Conservation (phyloP, 2,329 filamentous ascomycete genomes). For the Daldinia eschscholtzii region DNA sequence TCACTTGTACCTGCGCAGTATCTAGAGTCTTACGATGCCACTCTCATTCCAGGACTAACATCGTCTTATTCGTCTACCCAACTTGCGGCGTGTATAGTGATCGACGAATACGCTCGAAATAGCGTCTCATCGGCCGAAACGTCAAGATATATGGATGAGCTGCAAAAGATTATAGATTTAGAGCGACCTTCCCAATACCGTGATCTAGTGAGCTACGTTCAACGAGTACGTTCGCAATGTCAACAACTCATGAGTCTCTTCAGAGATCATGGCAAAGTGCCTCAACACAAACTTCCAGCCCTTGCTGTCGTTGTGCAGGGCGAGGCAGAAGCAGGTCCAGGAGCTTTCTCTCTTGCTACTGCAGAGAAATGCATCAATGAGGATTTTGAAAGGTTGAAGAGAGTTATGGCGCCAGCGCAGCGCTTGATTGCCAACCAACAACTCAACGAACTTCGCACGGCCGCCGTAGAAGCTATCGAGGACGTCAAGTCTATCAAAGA, state of each 20-base stretch:
- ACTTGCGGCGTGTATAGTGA: conserved; percentile 82
- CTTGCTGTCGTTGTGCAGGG: conserved; percentile 95
- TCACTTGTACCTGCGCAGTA: conserved; percentile 76
- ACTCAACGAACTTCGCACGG: conserved; percentile 80
- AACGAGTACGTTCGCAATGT: conserved; percentile 91
- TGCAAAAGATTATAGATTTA: conserved; percentile 82
- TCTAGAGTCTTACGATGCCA: conserved; percentile 73
- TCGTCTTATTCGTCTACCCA: conserved; percentile 88
- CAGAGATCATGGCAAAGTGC: conserved; percentile 87
- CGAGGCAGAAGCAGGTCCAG: conserved; percentile 89
- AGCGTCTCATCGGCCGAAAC: conserved; percentile 62
- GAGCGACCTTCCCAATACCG: conserved; percentile 87
- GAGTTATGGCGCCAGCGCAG: conserved; percentile 87
- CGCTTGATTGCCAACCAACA: conserved; percentile 85
- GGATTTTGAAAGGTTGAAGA: conserved; percentile 91
- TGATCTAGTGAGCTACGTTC: conserved; percentile 90
- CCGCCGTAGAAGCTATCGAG: conserved; percentile 77
- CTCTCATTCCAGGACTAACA: conserved; percentile 73
- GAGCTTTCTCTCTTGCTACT: conserved; percentile 87
- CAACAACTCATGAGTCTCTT: conserved; percentile 91
- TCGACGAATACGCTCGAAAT: conserved; percentile 87
- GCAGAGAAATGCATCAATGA: conserved; percentile 88
- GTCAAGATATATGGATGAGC: conserved; percentile 70
- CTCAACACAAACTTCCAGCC: conserved; percentile 78
- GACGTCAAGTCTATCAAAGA: conserved; percentile 85